Evolutionary conservation across 2,329 filamentous ascomycete species (phyloP).

Genomic region (Rosellinia necatrix): DNA sequence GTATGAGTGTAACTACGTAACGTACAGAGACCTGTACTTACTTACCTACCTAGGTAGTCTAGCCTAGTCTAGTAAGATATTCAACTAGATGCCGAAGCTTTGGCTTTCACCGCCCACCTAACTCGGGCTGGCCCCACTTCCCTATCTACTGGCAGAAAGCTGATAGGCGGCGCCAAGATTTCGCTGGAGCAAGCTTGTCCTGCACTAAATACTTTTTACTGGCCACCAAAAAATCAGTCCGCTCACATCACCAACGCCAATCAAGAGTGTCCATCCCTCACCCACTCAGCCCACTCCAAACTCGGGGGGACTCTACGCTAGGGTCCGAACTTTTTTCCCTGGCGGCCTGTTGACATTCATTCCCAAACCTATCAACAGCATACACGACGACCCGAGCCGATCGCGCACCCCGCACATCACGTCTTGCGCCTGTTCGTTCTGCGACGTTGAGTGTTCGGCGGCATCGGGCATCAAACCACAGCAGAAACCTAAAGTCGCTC

Average conservation of each 20-base stretch:
- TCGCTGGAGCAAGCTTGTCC: constrained; percentile 28
- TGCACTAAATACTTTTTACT: constrained; percentile 33
- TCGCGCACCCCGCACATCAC: not conserved
- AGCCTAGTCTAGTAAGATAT: no score
- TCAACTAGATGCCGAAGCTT: no score
- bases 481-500: no score
- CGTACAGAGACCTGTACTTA: no score
- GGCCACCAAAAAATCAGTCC: constrained; percentile 28
- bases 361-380: not conserved
- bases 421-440: not conserved
- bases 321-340: constrained; percentile 31
- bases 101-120: constrained; percentile 9
- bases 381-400: not conserved
- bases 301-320: constrained; percentile 6
- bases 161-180: constrained; percentile 27
- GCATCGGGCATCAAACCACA: no score
- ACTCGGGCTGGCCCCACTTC: not conserved
- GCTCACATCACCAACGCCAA: constrained; percentile 16
- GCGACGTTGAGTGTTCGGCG: no score
- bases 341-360: constrained; percentile 3
- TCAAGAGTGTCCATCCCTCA: constrained; percentile 16
- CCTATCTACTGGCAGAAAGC: constrained; percentile 6
- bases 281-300: constrained; percentile 13
- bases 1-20: no score
- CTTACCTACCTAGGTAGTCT: no score